Evolutionary conservation across 1,284 basidiomycete species (phyloP).

Genomic region (Exobasidium cylindrosporum): DNA sequence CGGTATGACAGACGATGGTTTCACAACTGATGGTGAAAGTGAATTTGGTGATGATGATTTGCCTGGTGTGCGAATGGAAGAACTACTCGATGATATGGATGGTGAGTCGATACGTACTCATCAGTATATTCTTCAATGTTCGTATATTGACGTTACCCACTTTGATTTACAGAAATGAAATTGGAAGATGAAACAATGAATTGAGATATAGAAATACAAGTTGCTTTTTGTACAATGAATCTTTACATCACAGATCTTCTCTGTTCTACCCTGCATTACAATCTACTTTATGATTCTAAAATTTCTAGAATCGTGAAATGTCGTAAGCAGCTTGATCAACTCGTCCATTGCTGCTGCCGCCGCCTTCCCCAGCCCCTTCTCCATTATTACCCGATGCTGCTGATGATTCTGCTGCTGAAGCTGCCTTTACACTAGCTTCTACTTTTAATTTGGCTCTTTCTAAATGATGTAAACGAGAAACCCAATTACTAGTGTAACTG

Average conservation of each 20-base stretch:
- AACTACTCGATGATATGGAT: constrained; percentile 88
- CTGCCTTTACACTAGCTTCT: neutral
- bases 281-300: no score
- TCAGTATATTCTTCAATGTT: no score
- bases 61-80: constrained; percentile 65
- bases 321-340: neutral
- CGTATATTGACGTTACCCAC: no score
- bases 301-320: neutral
- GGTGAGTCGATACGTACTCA: no score
- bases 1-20: constrained; percentile 49
- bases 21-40: constrained; percentile 57
- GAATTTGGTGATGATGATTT: constrained; percentile 78
- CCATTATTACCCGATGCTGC: neutral
- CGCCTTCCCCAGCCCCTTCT: neutral
- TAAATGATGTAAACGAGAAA: constrained; percentile 14
- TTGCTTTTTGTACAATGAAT: neutral
- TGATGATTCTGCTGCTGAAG: neutral
- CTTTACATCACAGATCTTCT: no score
- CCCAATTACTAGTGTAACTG: constrained; percentile 41
- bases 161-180: neutral
- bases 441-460: constrained; percentile 5
- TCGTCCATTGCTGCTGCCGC: no score
- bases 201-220: neutral
- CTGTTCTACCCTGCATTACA: no score
- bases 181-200: neutral